Base-by-base conservation (phyloP, 352 stramenopile species). In the Peronospora tabacina region DNA sequence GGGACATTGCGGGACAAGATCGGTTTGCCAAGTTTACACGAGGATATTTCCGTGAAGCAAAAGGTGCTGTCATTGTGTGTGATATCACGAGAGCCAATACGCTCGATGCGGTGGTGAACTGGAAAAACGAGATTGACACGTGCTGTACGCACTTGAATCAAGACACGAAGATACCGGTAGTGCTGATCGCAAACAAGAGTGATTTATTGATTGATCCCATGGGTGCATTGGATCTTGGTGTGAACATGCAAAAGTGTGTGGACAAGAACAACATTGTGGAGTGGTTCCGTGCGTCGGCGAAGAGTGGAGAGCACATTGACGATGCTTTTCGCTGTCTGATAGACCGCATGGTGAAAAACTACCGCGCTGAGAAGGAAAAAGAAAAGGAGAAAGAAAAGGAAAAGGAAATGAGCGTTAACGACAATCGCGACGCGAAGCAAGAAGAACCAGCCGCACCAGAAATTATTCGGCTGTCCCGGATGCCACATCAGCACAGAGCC, bases 1-100 rank as follows among this genome's bases (percentile, higher is more conserved):
- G 84, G 84, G 82, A 95, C 47, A 94, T 94, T 36, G 84, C 84
- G 0, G 84, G 82, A 7, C 84, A 94, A 58, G 84, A 95, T 49
- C 72, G 82, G 5, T 95, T 94, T 41, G 84, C 81, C n/a, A 89
- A 93, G 55, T 72, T 95, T 43, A 95, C 82, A 30, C 66, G 82
- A 26, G 78, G 75, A 5, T 95, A 95, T 44, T 95, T 95, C 47
- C 67, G 76, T 30, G 71, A 87, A 32, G 82, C 84, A 0, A 85
- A 77, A 51, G 82, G 80, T 13, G 84, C 82, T 16, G 55, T 95
- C 15, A 88, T 95, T 32, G 84, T 95, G 29, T 95, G 84, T 40
- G 84, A 95, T 28, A 86, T 95, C 53, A 95, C 84, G 17, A 62
- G 81, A 41, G 79, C 81, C 15, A 85, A 88, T 40, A 95, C 84